Base-by-base conservation (phyloP, 768 basidiomycete species). In the Pleurotus tuoliensis region DNA sequence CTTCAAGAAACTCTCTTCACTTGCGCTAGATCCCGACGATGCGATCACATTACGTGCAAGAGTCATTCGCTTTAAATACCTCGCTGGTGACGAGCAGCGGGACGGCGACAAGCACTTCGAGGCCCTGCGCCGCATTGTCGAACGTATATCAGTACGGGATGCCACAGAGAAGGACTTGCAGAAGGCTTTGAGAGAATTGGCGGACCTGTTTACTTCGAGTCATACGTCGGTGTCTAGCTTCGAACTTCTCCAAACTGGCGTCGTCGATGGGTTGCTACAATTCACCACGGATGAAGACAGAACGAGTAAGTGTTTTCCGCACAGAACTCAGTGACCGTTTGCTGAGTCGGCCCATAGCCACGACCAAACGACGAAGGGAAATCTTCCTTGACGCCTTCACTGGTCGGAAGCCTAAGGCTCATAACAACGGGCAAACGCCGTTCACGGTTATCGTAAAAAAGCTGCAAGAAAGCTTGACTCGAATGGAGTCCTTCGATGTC, bases 401-500 rank as follows among this genome's bases (percentile, higher is more conserved):
- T 30, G 72, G 75, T 24, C 79, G 81, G 41, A 75, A 77, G 60
- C 68, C 74, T 24, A 83, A 78, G 61, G 70, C 67, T 6, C 57
- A 79, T 53, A 72, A 58, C 38, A 67, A 69, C 51, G 73, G 64
- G 20, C 86, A 82, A 68, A 85, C 79, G 6, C 84, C 83, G 0
- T 84, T 97, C 41, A 70, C 85, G 1, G 79, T 88, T 8, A 81
- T 99, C 34, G 93, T 98, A 53, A 98, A 96, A 79, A 94, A 96
- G 62, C 71, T 99, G 34, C 97, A 98, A 69, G 97, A 99, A 71
- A 92, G 90, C 67, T 72, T 99, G 20, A 97, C 97, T 9, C 77
- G 94, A 62, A 90, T 98, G 85, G 97, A 99, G 67, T 86, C 87
- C 12, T 98, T 97, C 60, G 94, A 98, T 40, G 97, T 99, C 6